These are phyloP conservation scores for Diplocarpon mali DNA, from an alignment of 2,329 filamentous ascomycete species.

Conservation along the genomic window DNA sequence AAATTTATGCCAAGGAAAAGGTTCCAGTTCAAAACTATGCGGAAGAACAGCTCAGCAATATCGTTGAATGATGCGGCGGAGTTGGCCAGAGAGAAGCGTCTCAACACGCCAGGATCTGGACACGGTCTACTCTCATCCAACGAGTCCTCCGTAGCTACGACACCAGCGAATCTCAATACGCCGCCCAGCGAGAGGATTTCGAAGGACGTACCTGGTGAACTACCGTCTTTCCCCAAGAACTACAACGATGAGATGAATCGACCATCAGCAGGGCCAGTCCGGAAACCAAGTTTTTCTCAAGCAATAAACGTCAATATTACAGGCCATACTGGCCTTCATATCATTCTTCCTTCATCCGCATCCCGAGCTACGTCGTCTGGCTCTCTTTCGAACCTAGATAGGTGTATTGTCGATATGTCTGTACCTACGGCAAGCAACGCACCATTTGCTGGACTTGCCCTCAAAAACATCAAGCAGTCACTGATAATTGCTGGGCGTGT, in stretches of 20 bases:
- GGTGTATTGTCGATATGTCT: conserved; percentile 74
- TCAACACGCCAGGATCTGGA: conserved; percentile 27
- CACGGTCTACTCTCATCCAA: conserved; percentile 27
- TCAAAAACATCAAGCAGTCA: conserved; percentile 59
- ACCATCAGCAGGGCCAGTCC: conserved; percentile 29
- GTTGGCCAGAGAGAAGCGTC: conserved; percentile 37
- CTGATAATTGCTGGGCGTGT: conserved; percentile 72
- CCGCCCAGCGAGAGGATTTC: conserved; percentile 21
- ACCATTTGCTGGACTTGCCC: conserved; percentile 58
- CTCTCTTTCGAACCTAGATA: conserved; percentile 55
- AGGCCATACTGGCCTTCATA: conserved; percentile 57
- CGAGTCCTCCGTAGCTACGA: conserved; percentile 32
- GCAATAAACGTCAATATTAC: conserved; percentile 52
- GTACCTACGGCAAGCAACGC: conserved; percentile 47
- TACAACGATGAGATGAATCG: conserved; percentile 47
- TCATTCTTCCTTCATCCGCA: conserved; percentile 63
- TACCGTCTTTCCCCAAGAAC: conserved; percentile 34
- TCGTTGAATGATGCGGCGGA: conserved; percentile 46
- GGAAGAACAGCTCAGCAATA: conserved; percentile 42
- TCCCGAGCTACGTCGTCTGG: conserved; percentile 63
- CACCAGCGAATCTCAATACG: conserved; percentile 21
- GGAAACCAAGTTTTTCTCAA: conserved; percentile 53
- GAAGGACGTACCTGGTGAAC: conserved; percentile 30
- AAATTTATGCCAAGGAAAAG: conserved; percentile 63
- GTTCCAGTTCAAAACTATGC: conserved; percentile 65